phyloP scores from a whole-genome alignment of 768 basidiomycete genomes.

The Lentinula edodes region DNA sequence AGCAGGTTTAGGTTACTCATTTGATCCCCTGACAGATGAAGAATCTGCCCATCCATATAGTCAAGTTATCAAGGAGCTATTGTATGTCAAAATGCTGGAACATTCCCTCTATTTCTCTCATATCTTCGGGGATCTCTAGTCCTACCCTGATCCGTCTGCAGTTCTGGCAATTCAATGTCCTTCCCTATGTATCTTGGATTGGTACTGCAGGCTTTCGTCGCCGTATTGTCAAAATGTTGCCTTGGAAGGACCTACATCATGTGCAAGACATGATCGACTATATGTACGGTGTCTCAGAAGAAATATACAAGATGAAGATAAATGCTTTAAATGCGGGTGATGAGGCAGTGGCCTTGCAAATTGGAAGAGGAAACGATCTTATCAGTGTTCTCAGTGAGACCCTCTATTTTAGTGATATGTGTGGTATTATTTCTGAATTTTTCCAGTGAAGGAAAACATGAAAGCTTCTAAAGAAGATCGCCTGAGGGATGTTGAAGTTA shows the following conservation, averaged over 20 bases:
- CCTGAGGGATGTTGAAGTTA: slow-evolving; percentile 27
- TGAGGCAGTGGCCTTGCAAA: slow-evolving; percentile 17
- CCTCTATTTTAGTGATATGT: neutral
- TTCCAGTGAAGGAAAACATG: slow-evolving; percentile 30
- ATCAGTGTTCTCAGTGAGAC: slow-evolving; percentile 27
- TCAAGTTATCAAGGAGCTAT: neutral
- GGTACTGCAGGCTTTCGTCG: slow-evolving; percentile 20
- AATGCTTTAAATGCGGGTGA: slow-evolving; percentile 19
- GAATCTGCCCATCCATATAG: neutral
- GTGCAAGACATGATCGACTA: slow-evolving; percentile 22
- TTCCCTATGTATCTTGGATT: slow-evolving; percentile 13
- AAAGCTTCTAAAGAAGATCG: slow-evolving; percentile 20
- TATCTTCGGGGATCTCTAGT: neutral
- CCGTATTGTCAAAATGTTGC: slow-evolving; percentile 17
- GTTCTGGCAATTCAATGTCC: slow-evolving; percentile 13
- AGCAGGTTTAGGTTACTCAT: slow-evolving; percentile 4
- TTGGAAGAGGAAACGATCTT: slow-evolving; percentile 29
- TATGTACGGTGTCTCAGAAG: slow-evolving; percentile 18
- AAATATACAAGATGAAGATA: slow-evolving; percentile 24
- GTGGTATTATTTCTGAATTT: no score
- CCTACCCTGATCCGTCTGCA: neutral
- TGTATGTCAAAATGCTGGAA: neutral
- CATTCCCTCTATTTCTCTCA: no score
- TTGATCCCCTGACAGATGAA: slow-evolving; percentile 1
- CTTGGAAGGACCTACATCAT: slow-evolving; percentile 16